Conservation (phyloP, 352 stramenopile genomes). For the Phytophthora pini region DNA sequence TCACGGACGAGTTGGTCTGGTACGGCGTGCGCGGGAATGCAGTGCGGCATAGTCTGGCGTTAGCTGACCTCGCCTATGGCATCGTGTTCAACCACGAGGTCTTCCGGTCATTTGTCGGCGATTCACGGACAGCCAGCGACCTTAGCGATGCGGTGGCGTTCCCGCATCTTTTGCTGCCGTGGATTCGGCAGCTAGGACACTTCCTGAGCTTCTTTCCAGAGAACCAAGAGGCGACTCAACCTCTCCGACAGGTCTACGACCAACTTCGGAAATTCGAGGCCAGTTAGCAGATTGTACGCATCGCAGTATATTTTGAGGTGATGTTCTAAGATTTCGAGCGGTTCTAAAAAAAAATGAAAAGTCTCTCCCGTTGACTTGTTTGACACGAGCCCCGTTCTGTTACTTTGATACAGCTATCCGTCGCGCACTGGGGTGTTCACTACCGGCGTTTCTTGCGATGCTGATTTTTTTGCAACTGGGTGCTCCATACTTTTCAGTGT, state of each 20-base stretch:
- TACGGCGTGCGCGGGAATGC: slow-evolving; percentile 87
- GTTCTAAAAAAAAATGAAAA: too few relatives aligned
- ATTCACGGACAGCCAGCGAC: slow-evolving; percentile 23
- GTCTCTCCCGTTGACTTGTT: too few relatives aligned
- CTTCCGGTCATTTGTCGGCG: slow-evolving; percentile 70
- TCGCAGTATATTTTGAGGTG: too few relatives aligned
- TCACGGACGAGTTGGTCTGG: slow-evolving; percentile 90
- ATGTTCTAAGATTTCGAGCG: too few relatives aligned
- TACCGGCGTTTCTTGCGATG: slow-evolving; percentile 16
- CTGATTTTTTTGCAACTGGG: slow-evolving; percentile 16
- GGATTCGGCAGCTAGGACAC: slow-evolving; percentile 86
- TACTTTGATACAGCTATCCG: background rate
- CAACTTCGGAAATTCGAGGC: slow-evolving; percentile 80
- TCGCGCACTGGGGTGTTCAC: background rate
- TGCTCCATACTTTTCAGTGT: slow-evolving; percentile 1
- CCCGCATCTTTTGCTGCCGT: slow-evolving; percentile 79
- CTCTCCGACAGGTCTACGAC: slow-evolving; percentile 81
- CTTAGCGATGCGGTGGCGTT: slow-evolving; percentile 43
- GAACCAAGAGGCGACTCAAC: slow-evolving; percentile 82
- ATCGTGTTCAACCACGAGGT: slow-evolving; percentile 89
- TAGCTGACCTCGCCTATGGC: slow-evolving; percentile 83
- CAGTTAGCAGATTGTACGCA: slow-evolving; percentile 18
- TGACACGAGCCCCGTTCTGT: too few relatives aligned
- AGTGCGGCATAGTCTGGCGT: slow-evolving; percentile 80
- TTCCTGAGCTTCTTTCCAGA: slow-evolving; percentile 90